Conservation (phyloP, 2,329 filamentous ascomycete species). For the Paracorniculantispora psalliotae region DNA sequence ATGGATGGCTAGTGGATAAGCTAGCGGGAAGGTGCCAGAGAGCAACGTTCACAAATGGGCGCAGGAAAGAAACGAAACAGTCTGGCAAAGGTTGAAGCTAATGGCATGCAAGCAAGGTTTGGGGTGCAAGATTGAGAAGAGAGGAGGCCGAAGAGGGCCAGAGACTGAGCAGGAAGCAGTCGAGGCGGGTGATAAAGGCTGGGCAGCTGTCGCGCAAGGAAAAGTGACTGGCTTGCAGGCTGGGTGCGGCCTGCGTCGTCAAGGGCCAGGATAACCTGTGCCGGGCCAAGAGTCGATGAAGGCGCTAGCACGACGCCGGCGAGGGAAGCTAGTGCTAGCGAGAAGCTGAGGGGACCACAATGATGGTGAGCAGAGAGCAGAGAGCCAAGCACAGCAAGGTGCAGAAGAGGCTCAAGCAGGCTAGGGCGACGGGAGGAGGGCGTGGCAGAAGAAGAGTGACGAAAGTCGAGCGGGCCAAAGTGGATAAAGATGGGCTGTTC, state of each 20-base stretch:
- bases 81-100: constrained; percentile 4
- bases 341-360: background rate
- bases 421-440: background rate
- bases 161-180: background rate
- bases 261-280: background rate
- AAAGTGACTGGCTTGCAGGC: background rate
- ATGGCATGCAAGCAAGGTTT: constrained; percentile 5
- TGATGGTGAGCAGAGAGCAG: too few species aligned
- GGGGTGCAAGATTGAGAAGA: too few species aligned
- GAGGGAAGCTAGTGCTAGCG: constrained; percentile 1
- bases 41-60: background rate
- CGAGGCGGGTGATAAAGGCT: background rate
- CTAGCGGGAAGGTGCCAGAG: background rate
- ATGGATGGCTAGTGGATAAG: background rate
- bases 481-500: constrained; percentile 3
- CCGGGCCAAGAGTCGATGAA: background rate
- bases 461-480: constrained; percentile 8
- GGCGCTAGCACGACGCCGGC: background rate
- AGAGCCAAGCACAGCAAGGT: background rate
- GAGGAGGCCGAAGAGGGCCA: background rate
- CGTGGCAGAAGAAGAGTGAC: background rate
- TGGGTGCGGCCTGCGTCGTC: background rate
- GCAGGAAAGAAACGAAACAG: background rate
- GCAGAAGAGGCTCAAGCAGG: background rate
- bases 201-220: background rate